Percentiles rank a stretch among this genome's conserved stretches.
Evolutionary conservation across 2,329 filamentous ascomycete species (phyloP).

Genomic region (Ascosphaera pollenicola): DNA sequence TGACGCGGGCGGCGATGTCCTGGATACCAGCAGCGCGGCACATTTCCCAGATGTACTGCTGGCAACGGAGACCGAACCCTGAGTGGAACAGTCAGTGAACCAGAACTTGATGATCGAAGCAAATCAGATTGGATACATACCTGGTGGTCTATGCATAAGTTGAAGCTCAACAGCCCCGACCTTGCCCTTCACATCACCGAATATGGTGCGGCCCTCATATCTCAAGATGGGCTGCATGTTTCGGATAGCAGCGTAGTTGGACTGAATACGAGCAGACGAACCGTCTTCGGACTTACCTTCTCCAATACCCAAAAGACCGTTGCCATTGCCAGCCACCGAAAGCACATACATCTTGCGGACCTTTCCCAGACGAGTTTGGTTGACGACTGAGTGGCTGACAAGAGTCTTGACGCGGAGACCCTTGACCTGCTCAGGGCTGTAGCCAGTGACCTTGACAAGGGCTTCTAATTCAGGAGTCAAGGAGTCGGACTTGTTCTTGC

Average conservation of each 20-base stretch:
- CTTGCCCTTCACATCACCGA: constrained; percentile 63
- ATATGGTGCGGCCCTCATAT: constrained; percentile 86
- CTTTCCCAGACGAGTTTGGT: constrained; percentile 95
- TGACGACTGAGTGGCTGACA: constrained; percentile 52
- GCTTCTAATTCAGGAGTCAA: constrained; percentile 23
- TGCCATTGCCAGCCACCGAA: constrained; percentile 64
- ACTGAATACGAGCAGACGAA: constrained; percentile 45
- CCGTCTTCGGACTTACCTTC: constrained; percentile 69
- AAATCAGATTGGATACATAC: constrained; percentile 31
- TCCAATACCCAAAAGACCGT: constrained; percentile 71
- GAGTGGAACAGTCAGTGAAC: background rate
- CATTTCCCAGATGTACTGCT: constrained; percentile 86
- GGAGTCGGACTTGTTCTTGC: constrained; percentile 8
- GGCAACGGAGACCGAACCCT: constrained; percentile 90
- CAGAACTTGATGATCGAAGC: constrained; percentile 2
- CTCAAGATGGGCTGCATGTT: constrained; percentile 84
- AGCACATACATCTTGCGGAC: constrained; percentile 55
- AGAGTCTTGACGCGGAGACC: constrained; percentile 47
- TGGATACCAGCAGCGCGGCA: constrained; percentile 67
- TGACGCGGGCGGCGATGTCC: constrained; percentile 65
- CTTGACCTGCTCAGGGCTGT: constrained; percentile 24
- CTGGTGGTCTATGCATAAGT: constrained; percentile 64
- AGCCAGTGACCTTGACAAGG: constrained; percentile 35
- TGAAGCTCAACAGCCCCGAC: constrained; percentile 70
- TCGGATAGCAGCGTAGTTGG: constrained; percentile 58